Evolutionary conservation across 2,329 filamentous ascomycete genomes (phyloP).

Genomic region (Diplodia mutila): DNA sequence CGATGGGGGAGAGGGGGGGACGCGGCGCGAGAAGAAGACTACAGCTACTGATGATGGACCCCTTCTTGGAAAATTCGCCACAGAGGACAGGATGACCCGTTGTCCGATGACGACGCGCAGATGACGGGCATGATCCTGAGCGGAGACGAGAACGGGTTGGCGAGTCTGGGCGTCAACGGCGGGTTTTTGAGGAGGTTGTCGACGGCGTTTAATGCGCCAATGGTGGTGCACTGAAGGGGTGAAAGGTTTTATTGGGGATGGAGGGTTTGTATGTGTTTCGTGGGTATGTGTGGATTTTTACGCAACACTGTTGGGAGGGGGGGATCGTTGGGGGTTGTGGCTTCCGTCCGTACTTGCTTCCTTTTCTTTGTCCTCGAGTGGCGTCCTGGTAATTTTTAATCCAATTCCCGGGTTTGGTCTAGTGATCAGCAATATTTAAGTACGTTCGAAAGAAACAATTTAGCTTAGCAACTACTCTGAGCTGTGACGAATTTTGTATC

Average conservation of each 20-base stretch:
- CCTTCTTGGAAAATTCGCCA: background rate
- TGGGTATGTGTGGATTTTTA: background rate
- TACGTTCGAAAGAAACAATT: too few species aligned
- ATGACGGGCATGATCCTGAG: conserved; percentile 4
- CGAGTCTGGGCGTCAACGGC: background rate
- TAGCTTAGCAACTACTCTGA: too few species aligned
- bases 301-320: background rate
- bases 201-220: conserved; percentile 1
- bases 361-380: background rate
- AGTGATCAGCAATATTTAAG: too few species aligned
- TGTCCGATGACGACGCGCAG: conserved; percentile 7
- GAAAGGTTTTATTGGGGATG: too few species aligned
- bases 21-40: background rate
- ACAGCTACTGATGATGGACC: conserved; percentile 5
- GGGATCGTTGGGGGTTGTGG: background rate
- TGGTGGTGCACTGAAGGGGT: conserved; percentile 4
- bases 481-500: too few species aligned
- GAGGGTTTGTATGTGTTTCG: background rate
- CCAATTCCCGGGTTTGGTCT: background rate
- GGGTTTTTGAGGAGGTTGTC: conserved; percentile 24
- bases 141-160: background rate
- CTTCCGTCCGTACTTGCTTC: background rate
- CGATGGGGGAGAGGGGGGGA: too few species aligned
- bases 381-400: background rate
- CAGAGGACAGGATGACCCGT: conserved; percentile 20